Evolutionary conservation across 140 eudicot genomes (phyloP).

Genomic region (Ambrosia hybrid): DNA sequence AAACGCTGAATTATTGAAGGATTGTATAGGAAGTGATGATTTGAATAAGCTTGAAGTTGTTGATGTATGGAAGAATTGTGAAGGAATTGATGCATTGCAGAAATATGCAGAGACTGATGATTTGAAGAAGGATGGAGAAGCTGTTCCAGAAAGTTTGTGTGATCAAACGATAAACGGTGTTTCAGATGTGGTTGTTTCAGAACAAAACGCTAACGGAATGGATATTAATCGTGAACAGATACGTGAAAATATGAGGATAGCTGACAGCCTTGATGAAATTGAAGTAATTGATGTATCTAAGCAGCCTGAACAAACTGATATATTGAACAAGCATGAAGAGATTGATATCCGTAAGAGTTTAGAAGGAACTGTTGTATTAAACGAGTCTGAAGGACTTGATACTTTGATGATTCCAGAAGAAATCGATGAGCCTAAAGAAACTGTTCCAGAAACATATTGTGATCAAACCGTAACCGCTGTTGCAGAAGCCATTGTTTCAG

Average conservation of each 20-base stretch:
- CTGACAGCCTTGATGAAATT: not conserved
- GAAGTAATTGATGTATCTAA: not conserved
- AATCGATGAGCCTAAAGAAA: not conserved
- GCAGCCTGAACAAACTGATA: not conserved
- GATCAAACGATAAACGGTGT: not conserved
- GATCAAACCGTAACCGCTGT: not conserved
- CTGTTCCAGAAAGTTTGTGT: not conserved
- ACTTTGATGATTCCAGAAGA: not conserved
- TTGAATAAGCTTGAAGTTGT: not conserved
- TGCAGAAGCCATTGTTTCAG: not conserved
- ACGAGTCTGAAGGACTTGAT: not conserved
- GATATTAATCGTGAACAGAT: not conserved
- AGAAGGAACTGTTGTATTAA: not conserved
- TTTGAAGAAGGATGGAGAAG: not conserved
- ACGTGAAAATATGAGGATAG: not conserved
- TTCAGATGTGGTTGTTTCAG: not conserved
- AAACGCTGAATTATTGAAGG: no score
- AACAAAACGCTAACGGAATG: not conserved
- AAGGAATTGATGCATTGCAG: not conserved
- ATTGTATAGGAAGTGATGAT: not conserved
- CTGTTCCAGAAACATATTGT: no score
- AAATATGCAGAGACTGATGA: constrained; percentile 5
- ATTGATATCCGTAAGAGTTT: not conserved
- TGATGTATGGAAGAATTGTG: not conserved
- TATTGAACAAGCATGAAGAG: not conserved